Conservation (phyloP, 192 early-diverging fungal species). For the Umbelopsis ramanniana region DNA sequence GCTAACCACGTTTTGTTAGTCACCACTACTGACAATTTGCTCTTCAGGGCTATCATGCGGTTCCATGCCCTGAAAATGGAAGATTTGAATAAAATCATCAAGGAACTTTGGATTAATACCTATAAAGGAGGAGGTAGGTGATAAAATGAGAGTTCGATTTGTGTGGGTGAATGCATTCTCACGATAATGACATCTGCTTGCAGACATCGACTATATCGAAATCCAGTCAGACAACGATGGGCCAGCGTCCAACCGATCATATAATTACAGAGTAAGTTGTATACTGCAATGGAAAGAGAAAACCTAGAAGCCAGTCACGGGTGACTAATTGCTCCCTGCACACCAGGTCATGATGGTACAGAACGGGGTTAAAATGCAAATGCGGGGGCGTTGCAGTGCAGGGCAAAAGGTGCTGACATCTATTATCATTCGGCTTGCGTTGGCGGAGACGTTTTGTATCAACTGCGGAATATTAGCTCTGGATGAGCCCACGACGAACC, state of each 20-base stretch:
- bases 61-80: constrained; percentile 96
- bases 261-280: constrained; percentile 81
- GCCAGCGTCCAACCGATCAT: constrained; percentile 68
- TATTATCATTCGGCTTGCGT: constrained; percentile 93
- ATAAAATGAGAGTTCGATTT: not conserved
- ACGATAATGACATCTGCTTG: not conserved
- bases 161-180: not conserved
- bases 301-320: not conserved
- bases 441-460: constrained; percentile 93
- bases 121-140: constrained; percentile 84
- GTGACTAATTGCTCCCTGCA: not conserved
- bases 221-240: constrained; percentile 89
- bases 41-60: constrained; percentile 78
- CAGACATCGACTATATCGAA: constrained; percentile 96
- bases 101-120: constrained; percentile 95
- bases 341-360: constrained; percentile 90
- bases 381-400: constrained; percentile 95
- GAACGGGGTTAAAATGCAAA: constrained; percentile 80
- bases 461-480: constrained; percentile 93
- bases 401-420: constrained; percentile 97
- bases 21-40: constrained; percentile 5
- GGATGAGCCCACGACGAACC: constrained; percentile 98
- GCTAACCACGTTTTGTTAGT: not conserved
- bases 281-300: constrained; percentile 3
- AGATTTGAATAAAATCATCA: constrained; percentile 95